Conservation (phyloP, 768 basidiomycete species). For the Lentinus brumalis region DNA sequence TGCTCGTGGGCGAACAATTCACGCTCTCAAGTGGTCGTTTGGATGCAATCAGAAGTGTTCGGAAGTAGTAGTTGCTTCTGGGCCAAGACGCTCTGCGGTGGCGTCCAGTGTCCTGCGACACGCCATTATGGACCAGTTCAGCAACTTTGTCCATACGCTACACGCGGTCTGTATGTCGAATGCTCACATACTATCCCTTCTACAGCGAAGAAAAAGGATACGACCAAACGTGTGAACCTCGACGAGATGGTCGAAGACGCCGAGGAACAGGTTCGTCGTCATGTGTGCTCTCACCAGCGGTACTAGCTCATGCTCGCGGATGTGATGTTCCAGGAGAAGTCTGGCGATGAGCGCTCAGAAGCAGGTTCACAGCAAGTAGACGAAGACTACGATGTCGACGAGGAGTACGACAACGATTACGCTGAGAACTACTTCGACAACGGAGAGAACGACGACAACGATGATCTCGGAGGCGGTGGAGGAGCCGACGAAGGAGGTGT, state of each 20-base stretch:
- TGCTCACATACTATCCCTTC: not conserved
- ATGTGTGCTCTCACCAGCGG: not conserved
- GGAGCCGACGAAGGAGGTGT: constrained; percentile 68
- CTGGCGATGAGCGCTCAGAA: constrained; percentile 68
- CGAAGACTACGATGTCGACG: constrained; percentile 84
- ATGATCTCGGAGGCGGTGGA: constrained; percentile 73
- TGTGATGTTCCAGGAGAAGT: constrained; percentile 55
- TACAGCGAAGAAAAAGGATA: constrained; percentile 33
- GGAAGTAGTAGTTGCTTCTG: too few species aligned
- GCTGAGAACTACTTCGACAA: constrained; percentile 92
- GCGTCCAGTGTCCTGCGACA: too few species aligned
- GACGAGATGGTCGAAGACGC: constrained; percentile 70
- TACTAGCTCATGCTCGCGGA: constrained; percentile 5
- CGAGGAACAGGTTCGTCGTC: constrained; percentile 51
- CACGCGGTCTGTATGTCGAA: not conserved
- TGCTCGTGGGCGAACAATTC: too few species aligned
- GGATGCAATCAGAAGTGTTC: too few species aligned
- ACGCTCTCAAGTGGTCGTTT: too few species aligned
- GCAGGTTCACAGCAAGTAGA: constrained; percentile 64
- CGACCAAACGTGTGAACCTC: constrained; percentile 54
- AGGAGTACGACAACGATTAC: constrained; percentile 91
- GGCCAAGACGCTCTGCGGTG: too few species aligned
- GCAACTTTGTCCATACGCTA: not conserved
- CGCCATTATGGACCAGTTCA: too few species aligned
- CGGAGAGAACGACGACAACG: constrained; percentile 79